These are phyloP conservation scores for Suhomyces coccinellae DNA, from an alignment of 1,139 yeast species.

Conservation along the genomic window DNA sequence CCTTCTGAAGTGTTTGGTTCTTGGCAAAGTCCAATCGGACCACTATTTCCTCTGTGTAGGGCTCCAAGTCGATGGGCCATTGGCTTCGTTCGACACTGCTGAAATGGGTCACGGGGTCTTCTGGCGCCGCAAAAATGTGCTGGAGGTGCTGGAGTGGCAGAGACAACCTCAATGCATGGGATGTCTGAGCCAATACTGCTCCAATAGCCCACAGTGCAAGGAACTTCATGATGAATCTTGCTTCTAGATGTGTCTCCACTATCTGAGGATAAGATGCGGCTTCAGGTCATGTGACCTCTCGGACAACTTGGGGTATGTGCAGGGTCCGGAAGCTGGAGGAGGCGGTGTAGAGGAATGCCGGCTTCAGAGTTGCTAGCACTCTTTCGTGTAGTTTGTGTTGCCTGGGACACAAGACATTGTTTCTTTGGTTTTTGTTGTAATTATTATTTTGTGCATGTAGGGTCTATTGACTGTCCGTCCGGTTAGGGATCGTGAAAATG, in stretches of 20 bases:
- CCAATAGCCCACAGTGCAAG: not conserved
- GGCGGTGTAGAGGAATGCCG: too few relatives aligned
- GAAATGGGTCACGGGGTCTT: slow-evolving; percentile 22
- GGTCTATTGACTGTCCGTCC: too few relatives aligned
- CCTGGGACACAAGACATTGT: not conserved
- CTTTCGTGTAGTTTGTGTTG: not conserved
- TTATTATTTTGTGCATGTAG: too few relatives aligned
- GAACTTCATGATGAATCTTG: slow-evolving; percentile 3
- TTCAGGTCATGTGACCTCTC: not conserved
- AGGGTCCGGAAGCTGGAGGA: too few relatives aligned
- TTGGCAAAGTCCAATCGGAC: slow-evolving; percentile 39
- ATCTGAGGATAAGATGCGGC: too few relatives aligned
- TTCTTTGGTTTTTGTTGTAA: too few relatives aligned
- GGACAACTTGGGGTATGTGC: too few relatives aligned
- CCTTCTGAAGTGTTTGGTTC: slow-evolving; percentile 21
- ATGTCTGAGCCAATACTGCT: slow-evolving; percentile 1
- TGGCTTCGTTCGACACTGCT: slow-evolving; percentile 22
- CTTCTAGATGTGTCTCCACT: not conserved
- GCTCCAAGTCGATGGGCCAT: slow-evolving; percentile 49
- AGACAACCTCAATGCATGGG: slow-evolving; percentile 1
- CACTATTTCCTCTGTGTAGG: slow-evolving; percentile 54
- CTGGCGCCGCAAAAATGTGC: not conserved
- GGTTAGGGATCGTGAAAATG: too few relatives aligned
- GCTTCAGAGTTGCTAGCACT: too few relatives aligned
- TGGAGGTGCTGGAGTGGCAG: not conserved